phyloP scores from a whole-genome alignment of 2,329 filamentous ascomycete genomes.

The Ceratocystis colombiana region DNA sequence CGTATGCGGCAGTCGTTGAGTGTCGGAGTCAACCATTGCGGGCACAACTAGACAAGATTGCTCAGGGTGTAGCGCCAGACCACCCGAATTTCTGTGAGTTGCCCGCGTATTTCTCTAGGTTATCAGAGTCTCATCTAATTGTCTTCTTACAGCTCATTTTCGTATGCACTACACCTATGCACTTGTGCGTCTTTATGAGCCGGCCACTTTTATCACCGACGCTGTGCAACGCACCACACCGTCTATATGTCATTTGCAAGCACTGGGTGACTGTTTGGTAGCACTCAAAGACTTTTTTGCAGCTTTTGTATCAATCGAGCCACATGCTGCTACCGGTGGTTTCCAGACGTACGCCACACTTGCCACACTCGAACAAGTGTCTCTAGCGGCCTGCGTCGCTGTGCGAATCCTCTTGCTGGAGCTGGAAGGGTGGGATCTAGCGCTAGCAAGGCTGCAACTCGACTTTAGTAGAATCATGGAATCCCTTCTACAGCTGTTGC shows the following conservation, averaged over 20 bases:
- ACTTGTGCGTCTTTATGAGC: slow-evolving; percentile 35
- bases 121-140: background rate
- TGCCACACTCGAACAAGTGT: slow-evolving; percentile 24
- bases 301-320: slow-evolving; percentile 30
- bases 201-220: slow-evolving; percentile 32
- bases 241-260: slow-evolving; percentile 31
- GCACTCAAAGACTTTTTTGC: slow-evolving; percentile 33
- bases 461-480: slow-evolving; percentile 25
- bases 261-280: slow-evolving; percentile 33
- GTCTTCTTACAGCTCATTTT: slow-evolving; percentile 26
- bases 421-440: slow-evolving; percentile 26
- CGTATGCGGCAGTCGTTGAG: slow-evolving; percentile 23
- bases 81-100: slow-evolving; percentile 22
- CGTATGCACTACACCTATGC: slow-evolving; percentile 33
- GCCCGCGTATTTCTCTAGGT: too few species aligned
- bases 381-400: slow-evolving; percentile 23
- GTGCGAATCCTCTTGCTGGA: slow-evolving; percentile 26
- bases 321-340: slow-evolving; percentile 26
- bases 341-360: slow-evolving; percentile 25
- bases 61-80: slow-evolving; percentile 20
- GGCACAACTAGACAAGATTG: slow-evolving; percentile 23
- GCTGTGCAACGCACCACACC: slow-evolving; percentile 29
- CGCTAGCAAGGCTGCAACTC: slow-evolving; percentile 23
- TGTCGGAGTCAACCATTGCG: slow-evolving; percentile 20
- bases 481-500: slow-evolving; percentile 23